Evolutionary conservation across 164 flowering plant species (phyloP), one percentile per base, ranked within the genome.

Genomic region (Nelumbo lutea): DNA sequence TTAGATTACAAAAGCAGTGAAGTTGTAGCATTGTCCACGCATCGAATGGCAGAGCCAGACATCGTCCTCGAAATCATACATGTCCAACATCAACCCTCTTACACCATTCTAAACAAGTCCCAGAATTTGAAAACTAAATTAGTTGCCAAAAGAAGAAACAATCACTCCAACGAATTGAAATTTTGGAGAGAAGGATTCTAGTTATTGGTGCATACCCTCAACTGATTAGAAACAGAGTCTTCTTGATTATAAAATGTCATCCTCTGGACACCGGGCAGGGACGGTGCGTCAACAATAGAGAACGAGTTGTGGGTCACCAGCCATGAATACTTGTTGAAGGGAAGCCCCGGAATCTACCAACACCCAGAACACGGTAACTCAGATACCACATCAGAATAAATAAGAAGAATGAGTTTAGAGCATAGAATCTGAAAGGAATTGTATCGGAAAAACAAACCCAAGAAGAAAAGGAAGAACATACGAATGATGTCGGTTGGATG

Each of bases 281-380:
- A 67, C 0, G 97, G 97, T 5, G 91, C 89, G 82, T 86, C 81
- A 5, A 86, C 89, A 67, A 86, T 90, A 59, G 97, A 89, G 69
- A 95, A 95, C 0, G 97, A 76, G 80, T 95, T 95, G 68, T 95
- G 98, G 42, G 98, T 95, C 65, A 90, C 84, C 61, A 95, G 73
- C 97, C 97, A 95, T 60, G 97, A 51, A 80, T 91, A 95, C 85
- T 89, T 90, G 81, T 92, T 92, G 79, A 95, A 95, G 48, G 98
- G 94, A 81, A 92, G 78, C 47, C 94, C 96, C 70, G 76, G 77
- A 62, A 89, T 68, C 98, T 95, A 73, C 68, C 52, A 42, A 67
- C 14, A 44, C 62, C 64, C 15, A 59, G 11, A 10, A 50, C 67
- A 61, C 41, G 58, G 15, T 10, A 69, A 59, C 65, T 5, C 48